Conservation (phyloP, 495 filamentous ascomycete species). For the Hypoxylon perforatum region DNA sequence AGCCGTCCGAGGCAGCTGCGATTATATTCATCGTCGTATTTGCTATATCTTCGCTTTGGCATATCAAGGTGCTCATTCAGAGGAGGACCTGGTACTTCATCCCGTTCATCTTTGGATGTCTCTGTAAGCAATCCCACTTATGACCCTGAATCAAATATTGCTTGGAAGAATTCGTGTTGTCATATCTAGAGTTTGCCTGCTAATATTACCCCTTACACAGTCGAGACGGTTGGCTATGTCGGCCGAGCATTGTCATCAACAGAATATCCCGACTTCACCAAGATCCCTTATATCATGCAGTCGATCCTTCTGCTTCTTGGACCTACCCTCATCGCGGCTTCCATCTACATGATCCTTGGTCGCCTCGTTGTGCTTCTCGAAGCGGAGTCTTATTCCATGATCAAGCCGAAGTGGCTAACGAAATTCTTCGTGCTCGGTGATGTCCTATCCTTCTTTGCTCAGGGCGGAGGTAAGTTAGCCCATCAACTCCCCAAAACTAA, state of each 20-base stretch:
- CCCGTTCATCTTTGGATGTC: slow-evolving; percentile 66
- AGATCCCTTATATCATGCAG: slow-evolving; percentile 60
- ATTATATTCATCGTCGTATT: slow-evolving; percentile 65
- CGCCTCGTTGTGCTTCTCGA: slow-evolving; percentile 54
- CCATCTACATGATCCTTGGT: slow-evolving; percentile 66
- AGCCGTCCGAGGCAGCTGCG: slow-evolving; percentile 62
- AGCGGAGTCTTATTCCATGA: slow-evolving; percentile 48
- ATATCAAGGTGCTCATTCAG: slow-evolving; percentile 60
- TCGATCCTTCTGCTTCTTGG: slow-evolving; percentile 59
- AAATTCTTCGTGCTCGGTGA: slow-evolving; percentile 54
- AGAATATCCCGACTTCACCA: slow-evolving; percentile 44
- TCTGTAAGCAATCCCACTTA: slow-evolving; percentile 57
- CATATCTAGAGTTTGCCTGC: no score
- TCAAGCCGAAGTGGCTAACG: slow-evolving; percentile 56
- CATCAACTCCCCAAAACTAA: slow-evolving; percentile 1
- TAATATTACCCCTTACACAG: slow-evolving; percentile 38
- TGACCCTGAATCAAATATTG: background rate
- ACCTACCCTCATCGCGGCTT: slow-evolving; percentile 63
- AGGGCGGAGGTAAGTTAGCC: slow-evolving; percentile 25
- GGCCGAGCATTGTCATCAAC: slow-evolving; percentile 57
- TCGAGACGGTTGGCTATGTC: slow-evolving; percentile 70
- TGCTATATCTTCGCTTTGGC: slow-evolving; percentile 53
- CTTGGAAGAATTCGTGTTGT: background rate
- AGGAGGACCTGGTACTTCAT: slow-evolving; percentile 70
- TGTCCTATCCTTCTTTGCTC: slow-evolving; percentile 50